These are phyloP conservation scores for Intubia oerlemansii DNA, from an alignment of 2,329 filamentous ascomycete species.

Conservation along the genomic window DNA sequence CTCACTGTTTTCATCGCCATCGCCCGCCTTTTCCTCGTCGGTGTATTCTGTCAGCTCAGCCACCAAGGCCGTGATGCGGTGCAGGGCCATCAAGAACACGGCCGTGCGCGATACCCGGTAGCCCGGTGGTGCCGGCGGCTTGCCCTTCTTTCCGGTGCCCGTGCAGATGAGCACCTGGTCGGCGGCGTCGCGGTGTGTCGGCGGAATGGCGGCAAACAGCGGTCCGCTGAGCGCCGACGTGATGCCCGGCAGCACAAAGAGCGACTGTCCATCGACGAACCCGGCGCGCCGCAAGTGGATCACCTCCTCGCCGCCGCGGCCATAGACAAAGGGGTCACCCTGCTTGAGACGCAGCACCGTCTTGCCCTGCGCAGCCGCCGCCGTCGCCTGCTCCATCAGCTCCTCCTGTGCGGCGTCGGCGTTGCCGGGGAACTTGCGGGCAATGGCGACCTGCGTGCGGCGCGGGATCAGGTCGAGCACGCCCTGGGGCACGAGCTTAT, in stretches of 20 bases:
- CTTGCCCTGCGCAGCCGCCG: slow-evolving; percentile 42
- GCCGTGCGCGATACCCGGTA: slow-evolving; percentile 61
- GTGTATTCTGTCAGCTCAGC: slow-evolving; percentile 38
- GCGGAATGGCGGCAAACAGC: slow-evolving; percentile 69
- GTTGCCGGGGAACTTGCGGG: slow-evolving; percentile 93
- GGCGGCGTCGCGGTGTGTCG: slow-evolving; percentile 72
- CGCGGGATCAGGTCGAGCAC: slow-evolving; percentile 82
- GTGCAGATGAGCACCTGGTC: slow-evolving; percentile 95
- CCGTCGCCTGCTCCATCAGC: slow-evolving; percentile 57
- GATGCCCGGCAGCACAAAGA: slow-evolving; percentile 62
- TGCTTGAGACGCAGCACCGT: slow-evolving; percentile 84
- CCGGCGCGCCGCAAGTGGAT: slow-evolving; percentile 59
- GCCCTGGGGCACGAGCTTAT: slow-evolving; percentile 67
- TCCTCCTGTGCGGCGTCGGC: slow-evolving; percentile 86
- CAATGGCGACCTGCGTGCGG: slow-evolving; percentile 73
- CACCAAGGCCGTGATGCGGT: slow-evolving; percentile 58
- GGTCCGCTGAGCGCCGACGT: slow-evolving; percentile 76
- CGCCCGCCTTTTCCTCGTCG: slow-evolving; percentile 10
- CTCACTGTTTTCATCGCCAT: too few relatives aligned
- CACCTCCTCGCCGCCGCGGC: slow-evolving; percentile 82
- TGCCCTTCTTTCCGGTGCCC: slow-evolving; percentile 81
- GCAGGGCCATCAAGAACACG: slow-evolving; percentile 88
- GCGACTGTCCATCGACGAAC: slow-evolving; percentile 26
- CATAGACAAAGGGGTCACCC: slow-evolving; percentile 91
- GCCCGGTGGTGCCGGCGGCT: slow-evolving; percentile 57